Evolutionary conservation across 257 asterid species (phyloP).

Genomic region (Cordia subcordata): DNA sequence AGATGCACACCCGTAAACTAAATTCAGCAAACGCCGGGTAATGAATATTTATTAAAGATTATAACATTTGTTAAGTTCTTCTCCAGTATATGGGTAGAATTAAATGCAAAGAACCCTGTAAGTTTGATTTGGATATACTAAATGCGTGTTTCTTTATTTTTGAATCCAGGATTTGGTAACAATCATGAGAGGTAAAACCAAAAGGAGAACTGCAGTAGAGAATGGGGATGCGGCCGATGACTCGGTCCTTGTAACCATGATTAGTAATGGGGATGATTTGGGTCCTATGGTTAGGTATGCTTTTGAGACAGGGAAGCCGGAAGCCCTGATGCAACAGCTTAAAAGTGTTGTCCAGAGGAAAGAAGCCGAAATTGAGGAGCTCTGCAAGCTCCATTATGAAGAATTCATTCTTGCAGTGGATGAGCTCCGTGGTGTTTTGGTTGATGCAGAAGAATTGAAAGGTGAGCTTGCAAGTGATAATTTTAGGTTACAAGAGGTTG

Average conservation of each 20-base stretch:
- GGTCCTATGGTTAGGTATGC: slow-evolving; percentile 88
- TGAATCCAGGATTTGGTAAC: slow-evolving; percentile 10
- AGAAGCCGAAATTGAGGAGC: slow-evolving; percentile 90
- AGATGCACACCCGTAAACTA: too few relatives aligned
- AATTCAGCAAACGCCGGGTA: too few relatives aligned
- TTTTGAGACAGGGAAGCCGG: slow-evolving; percentile 77
- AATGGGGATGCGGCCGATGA: slow-evolving; percentile 78
- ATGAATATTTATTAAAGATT: too few relatives aligned
- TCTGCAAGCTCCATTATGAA: slow-evolving; percentile 91
- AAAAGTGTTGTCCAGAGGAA: slow-evolving; percentile 66
- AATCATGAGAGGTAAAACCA: slow-evolving; percentile 55
- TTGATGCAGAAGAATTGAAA: slow-evolving; percentile 90
- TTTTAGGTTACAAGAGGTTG: slow-evolving; percentile 72
- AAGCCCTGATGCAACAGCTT: slow-evolving; percentile 72
- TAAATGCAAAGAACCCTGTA: too few relatives aligned
- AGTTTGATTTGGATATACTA: too few relatives aligned
- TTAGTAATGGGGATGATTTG: slow-evolving; percentile 78
- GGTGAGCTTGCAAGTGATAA: slow-evolving; percentile 80
- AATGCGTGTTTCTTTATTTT: too few relatives aligned
- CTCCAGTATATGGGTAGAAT: too few relatives aligned
- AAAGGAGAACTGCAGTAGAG: slow-evolving; percentile 57
- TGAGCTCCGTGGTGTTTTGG: slow-evolving; percentile 91
- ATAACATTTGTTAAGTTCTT: too few relatives aligned
- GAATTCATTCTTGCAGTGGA: slow-evolving; percentile 88
- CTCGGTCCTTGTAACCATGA: slow-evolving; percentile 75